Percentiles rank a stretch among this genome's conserved stretches.
phyloP scores from a whole-genome alignment of 106 monocot species.

The Acanthochlamys bracteata region DNA sequence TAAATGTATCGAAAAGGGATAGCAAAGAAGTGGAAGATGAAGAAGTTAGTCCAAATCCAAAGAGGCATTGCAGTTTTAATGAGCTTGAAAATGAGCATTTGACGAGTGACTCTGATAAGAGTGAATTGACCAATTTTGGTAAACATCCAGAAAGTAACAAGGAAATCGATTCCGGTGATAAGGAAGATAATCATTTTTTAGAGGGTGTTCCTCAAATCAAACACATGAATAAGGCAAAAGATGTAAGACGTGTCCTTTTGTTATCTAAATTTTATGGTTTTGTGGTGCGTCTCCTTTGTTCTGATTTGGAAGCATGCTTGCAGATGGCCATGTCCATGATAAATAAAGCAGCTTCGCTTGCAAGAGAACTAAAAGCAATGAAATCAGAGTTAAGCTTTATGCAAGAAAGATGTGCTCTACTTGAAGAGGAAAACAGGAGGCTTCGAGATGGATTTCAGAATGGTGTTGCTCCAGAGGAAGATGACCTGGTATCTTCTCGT shows the following conservation, averaged over 20 bases:
- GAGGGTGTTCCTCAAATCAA: constrained; percentile 16
- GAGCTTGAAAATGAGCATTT: constrained; percentile 4
- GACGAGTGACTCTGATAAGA: background rate
- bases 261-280: background rate
- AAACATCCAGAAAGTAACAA: background rate
- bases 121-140: background rate
- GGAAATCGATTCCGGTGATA: background rate
- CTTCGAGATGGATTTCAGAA: constrained; percentile 48
- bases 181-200: constrained; percentile 9
- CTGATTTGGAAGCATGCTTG: background rate
- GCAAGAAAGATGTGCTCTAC: constrained; percentile 64
- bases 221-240: constrained; percentile 54
- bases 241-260: constrained; percentile 13
- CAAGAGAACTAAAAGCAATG: constrained; percentile 62
- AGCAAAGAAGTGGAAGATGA: constrained; percentile 18
- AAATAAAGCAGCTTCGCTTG: constrained; percentile 60
- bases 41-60: constrained; percentile 30
- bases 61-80: constrained; percentile 31
- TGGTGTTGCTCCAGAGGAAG: constrained; percentile 62
- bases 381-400: constrained; percentile 59
- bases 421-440: constrained; percentile 90
- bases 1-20: constrained; percentile 22
- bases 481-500: constrained; percentile 56
- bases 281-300: background rate
- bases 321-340: constrained; percentile 83